A percentile compares a stretch with the other conserved stretches of the same genome.
phyloP scores from a whole-genome alignment of 2,329 filamentous ascomycete species.

The Aspergillus arachidicola region DNA sequence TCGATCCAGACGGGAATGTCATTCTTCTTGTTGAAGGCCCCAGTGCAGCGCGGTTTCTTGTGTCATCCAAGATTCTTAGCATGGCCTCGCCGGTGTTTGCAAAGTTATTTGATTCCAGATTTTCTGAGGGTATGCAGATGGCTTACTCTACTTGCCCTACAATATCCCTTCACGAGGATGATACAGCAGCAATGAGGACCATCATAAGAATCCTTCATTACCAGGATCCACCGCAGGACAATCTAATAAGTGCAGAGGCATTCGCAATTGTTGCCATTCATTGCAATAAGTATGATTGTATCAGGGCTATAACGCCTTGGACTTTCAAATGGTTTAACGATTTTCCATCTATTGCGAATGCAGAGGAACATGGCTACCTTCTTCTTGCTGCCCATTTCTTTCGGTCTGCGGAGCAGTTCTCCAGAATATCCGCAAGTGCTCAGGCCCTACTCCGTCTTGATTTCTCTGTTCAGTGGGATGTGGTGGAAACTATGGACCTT shows the following conservation, averaged over 20 bases:
- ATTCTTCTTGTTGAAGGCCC: constrained; percentile 2
- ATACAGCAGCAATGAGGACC: constrained; percentile 5
- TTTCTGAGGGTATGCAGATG: constrained; percentile 2
- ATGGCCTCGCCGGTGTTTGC: constrained; percentile 8
- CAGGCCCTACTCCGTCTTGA: background rate
- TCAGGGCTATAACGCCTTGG: constrained; percentile 4
- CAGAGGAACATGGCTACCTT: constrained; percentile 3
- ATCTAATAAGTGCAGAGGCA: background rate
- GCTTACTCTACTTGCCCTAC: background rate
- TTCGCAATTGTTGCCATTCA: constrained; percentile 6
- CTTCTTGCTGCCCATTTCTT: constrained; percentile 12
- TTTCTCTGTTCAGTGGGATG: background rate
- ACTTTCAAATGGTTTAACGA: constrained; percentile 2
- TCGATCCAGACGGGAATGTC: constrained; percentile 8
- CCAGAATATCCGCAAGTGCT: constrained; percentile 2
- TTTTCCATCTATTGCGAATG: background rate
- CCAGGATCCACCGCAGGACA: background rate
- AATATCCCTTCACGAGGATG: constrained; percentile 6
- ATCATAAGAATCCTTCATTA: constrained; percentile 6
- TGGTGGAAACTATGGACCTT: background rate
- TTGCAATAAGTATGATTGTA: constrained; percentile 11
- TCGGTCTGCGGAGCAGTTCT: constrained; percentile 3
- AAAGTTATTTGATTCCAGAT: background rate
- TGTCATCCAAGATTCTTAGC: constrained; percentile 7
- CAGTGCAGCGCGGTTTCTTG: constrained; percentile 4